A percentile compares a stretch with the other conserved stretches of the same genome.
phyloP scores from a whole-genome alignment of 805 yeast species.

The Lipomyces starkeyi region DNA sequence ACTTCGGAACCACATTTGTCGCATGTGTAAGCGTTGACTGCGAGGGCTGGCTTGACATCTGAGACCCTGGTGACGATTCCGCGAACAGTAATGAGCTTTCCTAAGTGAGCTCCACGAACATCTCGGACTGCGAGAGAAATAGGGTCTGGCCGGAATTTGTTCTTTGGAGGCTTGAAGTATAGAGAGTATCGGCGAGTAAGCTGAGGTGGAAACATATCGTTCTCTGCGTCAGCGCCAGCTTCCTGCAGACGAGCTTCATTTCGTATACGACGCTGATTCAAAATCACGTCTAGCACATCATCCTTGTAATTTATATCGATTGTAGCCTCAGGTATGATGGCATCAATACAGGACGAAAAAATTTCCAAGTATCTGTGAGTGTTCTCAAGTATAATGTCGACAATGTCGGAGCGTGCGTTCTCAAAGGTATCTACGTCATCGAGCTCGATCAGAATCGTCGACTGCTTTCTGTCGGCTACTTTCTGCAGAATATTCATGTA shows the following conservation, averaged over 20 bases:
- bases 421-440: conserved; percentile 83
- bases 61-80: conserved; percentile 96
- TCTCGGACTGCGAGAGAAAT: conserved; percentile 87
- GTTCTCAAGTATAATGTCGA: conserved; percentile 69
- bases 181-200: conserved; percentile 85
- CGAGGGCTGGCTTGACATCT: conserved; percentile 91
- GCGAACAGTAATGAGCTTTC: conserved; percentile 84
- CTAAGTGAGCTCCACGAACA: conserved; percentile 80
- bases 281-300: conserved; percentile 89
- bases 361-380: conserved; percentile 80
- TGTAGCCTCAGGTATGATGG: conserved; percentile 85
- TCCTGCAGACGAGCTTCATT: conserved; percentile 76
- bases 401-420: conserved; percentile 51
- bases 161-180: conserved; percentile 79
- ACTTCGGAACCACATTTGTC: conserved; percentile 96
- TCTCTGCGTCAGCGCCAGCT: conserved; percentile 61
- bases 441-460: conserved; percentile 73
- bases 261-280: conserved; percentile 86
- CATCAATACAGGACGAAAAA: conserved; percentile 76
- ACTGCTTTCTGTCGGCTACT: conserved; percentile 80
- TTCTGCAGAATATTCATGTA: conserved; percentile 76
- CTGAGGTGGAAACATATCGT: conserved; percentile 74
- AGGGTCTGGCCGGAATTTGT: conserved; percentile 46
- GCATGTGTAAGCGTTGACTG: conserved; percentile 94
- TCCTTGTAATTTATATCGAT: conserved; percentile 78